Evolutionary conservation across 257 asterid species (phyloP).

Genomic region (Oldenlandia corymbosa): DNA sequence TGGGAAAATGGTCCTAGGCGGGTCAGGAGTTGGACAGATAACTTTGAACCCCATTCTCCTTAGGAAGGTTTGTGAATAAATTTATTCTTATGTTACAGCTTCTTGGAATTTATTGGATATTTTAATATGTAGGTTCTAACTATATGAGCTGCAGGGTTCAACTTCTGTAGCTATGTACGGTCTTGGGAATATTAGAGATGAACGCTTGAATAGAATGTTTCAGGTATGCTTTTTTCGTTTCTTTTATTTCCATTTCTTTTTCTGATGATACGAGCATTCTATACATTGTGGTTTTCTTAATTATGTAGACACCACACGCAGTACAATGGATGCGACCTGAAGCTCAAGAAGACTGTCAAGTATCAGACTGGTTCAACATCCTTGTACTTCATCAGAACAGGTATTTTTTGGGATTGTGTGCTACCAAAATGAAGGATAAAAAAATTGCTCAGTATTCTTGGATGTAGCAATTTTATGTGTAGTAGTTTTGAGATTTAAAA

Average conservation of each 20-base stretch:
- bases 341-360: constrained; percentile 70
- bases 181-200: constrained; percentile 97
- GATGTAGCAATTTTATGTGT: constrained; percentile 12
- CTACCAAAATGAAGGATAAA: neutral
- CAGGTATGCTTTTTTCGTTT: constrained; percentile 48
- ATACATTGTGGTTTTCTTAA: constrained; percentile 19
- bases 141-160: constrained; percentile 56
- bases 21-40: constrained; percentile 97
- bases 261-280: neutral
- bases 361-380: constrained; percentile 96
- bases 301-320: constrained; percentile 88
- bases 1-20: constrained; percentile 94
- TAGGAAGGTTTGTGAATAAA: constrained; percentile 51
- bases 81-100: constrained; percentile 10
- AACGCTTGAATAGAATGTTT: constrained; percentile 95
- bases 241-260: neutral
- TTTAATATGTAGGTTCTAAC: constrained; percentile 14
- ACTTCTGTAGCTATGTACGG: constrained; percentile 96
- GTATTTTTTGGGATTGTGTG: constrained; percentile 23
- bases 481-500: constrained; percentile 12
- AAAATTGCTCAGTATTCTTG: constrained; percentile 4
- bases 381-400: constrained; percentile 94
- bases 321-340: constrained; percentile 99
- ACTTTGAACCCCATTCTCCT: constrained; percentile 84
- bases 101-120: neutral